Evolutionary conservation across 768 basidiomycete genomes (phyloP).

Genomic region (Trametes cingulata): DNA sequence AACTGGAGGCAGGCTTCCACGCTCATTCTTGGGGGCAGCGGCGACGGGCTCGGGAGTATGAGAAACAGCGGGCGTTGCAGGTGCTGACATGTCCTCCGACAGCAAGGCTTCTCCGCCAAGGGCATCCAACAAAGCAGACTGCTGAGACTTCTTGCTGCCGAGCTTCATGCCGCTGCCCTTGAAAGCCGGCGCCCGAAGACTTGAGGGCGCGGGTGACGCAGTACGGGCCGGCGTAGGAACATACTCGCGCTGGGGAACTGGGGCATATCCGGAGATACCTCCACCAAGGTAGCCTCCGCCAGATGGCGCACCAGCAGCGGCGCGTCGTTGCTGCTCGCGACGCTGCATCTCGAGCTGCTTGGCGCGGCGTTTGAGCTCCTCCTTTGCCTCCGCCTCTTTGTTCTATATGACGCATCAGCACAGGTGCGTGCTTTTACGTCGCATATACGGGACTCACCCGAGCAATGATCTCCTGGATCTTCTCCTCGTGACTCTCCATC

Average conservation of each 20-base stretch:
- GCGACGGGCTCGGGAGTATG: constrained; percentile 46
- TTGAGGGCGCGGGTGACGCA: constrained; percentile 48
- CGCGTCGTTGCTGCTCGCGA: constrained; percentile 85
- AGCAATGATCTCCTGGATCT: constrained; percentile 98
- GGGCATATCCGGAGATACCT: constrained; percentile 67
- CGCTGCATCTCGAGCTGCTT: constrained; percentile 98
- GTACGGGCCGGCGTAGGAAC: constrained; percentile 49
- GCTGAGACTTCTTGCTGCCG: constrained; percentile 87
- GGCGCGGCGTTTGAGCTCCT: constrained; percentile 96
- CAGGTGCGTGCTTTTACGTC: neutral
- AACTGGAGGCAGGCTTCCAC: constrained; percentile 74
- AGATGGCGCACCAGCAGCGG: constrained; percentile 51
- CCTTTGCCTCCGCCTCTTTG: constrained; percentile 99
- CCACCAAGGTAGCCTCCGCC: constrained; percentile 65
- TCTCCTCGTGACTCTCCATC: constrained; percentile 92
- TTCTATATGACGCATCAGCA: constrained; percentile 51
- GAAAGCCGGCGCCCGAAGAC: constrained; percentile 76
- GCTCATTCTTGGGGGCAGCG: constrained; percentile 46
- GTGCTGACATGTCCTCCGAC: constrained; percentile 54
- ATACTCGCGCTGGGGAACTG: constrained; percentile 70
- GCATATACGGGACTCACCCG: constrained; percentile 52
- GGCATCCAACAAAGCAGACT: constrained; percentile 85
- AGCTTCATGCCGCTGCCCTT: constrained; percentile 97
- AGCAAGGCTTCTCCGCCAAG: constrained; percentile 75
- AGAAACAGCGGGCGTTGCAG: constrained; percentile 49